Percentiles rank a stretch among this genome's conserved stretches.
Evolutionary conservation across 352 stramenopile species (phyloP).

Genomic region (Phytophthora brassicae): DNA sequence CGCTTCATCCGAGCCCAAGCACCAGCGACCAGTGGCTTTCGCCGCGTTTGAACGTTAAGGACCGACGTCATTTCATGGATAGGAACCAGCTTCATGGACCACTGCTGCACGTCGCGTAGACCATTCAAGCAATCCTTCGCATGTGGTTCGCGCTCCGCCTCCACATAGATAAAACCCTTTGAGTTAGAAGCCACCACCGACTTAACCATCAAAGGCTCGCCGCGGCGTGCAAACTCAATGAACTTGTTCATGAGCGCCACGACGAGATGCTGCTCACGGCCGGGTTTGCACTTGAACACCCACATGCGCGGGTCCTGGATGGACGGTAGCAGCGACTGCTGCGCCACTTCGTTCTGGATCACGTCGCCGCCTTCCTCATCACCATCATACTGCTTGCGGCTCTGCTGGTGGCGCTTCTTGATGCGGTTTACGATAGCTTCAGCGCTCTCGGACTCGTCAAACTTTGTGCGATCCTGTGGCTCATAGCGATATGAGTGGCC

Average conservation of each 20-base stretch:
- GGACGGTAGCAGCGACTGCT: conserved; percentile 86
- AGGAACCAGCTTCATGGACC: conserved; percentile 88
- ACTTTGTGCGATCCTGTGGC: conserved; percentile 69
- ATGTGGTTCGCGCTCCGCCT: conserved; percentile 84
- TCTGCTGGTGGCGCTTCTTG: conserved; percentile 88
- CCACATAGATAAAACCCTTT: conserved; percentile 90
- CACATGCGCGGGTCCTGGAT: conserved; percentile 90
- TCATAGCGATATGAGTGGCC: conserved; percentile 73
- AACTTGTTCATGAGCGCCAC: conserved; percentile 91
- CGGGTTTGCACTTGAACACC: conserved; percentile 91
- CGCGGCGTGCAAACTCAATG: conserved; percentile 80
- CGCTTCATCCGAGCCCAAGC: conserved; percentile 87
- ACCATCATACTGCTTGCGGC: conserved; percentile 81
- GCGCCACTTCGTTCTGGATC: conserved; percentile 84
- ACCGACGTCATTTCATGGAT: conserved; percentile 91
- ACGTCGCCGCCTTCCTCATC: conserved; percentile 84
- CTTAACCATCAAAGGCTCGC: conserved; percentile 84
- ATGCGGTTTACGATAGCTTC: conserved; percentile 88
- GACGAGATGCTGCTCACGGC: conserved; percentile 85
- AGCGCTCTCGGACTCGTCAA: conserved; percentile 79
- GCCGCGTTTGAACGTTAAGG: conserved; percentile 84
- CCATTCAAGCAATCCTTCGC: conserved; percentile 85
- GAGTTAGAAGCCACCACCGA: conserved; percentile 86
- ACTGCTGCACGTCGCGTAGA: conserved; percentile 82
- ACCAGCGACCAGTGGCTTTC: conserved; percentile 76